These are phyloP conservation scores for Trichoderma afroharzianum DNA, from an alignment of 2,329 filamentous ascomycete genomes.

Conservation along the genomic window DNA sequence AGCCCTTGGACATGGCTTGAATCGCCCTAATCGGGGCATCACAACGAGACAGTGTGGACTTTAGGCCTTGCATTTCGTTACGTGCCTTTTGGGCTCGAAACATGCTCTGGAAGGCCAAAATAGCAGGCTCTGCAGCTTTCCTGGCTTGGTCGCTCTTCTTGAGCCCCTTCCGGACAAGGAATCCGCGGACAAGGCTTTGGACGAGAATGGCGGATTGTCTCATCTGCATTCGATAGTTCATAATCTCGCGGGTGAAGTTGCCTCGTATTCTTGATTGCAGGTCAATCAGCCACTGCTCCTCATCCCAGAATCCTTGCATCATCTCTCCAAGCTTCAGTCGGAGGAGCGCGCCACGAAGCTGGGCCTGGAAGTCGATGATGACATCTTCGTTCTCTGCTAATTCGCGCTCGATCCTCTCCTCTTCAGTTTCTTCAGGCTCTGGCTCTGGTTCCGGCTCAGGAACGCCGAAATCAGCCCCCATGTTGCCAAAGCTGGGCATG, in stretches of 20 bases:
- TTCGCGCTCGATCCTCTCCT: constrained; percentile 81
- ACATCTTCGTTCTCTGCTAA: constrained; percentile 69
- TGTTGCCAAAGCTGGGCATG: constrained; percentile 97
- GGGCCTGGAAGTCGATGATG: constrained; percentile 79
- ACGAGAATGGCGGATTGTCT: constrained; percentile 71
- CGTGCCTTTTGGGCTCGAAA: constrained; percentile 66
- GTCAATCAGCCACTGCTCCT: constrained; percentile 72
- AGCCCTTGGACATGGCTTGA: constrained; percentile 64
- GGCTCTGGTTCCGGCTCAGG: constrained; percentile 59
- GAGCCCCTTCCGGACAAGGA: constrained; percentile 64
- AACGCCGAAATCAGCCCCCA: constrained; percentile 92
- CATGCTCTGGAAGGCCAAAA: constrained; percentile 79
- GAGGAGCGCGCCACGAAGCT: constrained; percentile 75
- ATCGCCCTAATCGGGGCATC: constrained; percentile 63
- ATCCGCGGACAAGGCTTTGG: constrained; percentile 75
- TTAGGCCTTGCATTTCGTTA: constrained; percentile 52
- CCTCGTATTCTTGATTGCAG: constrained; percentile 85
- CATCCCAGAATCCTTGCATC: constrained; percentile 90
- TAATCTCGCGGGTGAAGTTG: constrained; percentile 80
- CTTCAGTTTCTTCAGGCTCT: constrained; percentile 74
- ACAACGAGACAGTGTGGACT: constrained; percentile 58
- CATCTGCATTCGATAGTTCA: constrained; percentile 80
- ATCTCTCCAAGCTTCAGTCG: constrained; percentile 72
- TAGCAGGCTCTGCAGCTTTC: constrained; percentile 65
- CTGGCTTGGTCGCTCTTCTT: constrained; percentile 62